Evolutionary conservation across 2,329 filamentous ascomycete genomes (phyloP).

Genomic region (Penicillium brasilianum): DNA sequence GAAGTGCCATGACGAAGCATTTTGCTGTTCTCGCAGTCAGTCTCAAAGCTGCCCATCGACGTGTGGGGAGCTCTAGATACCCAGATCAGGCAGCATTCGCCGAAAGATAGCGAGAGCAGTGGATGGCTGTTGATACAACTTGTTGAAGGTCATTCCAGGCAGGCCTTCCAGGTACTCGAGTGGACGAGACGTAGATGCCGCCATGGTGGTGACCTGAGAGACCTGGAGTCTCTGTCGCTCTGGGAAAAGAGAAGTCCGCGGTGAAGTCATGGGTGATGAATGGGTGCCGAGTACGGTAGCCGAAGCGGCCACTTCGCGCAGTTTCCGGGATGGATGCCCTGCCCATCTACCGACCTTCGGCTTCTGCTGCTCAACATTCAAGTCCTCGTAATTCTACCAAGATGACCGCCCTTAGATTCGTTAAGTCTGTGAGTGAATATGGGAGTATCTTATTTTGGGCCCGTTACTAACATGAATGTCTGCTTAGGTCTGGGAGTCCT

Average conservation of each 20-base stretch:
- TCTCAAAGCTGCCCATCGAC: slow-evolving; percentile 10
- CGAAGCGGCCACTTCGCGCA: slow-evolving; percentile 38
- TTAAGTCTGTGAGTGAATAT: slow-evolving; percentile 61
- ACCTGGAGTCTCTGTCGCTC: slow-evolving; percentile 31
- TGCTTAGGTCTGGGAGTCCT: slow-evolving; percentile 78
- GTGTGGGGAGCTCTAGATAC: slow-evolving; percentile 54
- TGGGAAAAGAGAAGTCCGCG: slow-evolving; percentile 14
- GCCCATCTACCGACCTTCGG: slow-evolving; percentile 16
- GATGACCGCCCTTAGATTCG: slow-evolving; percentile 65
- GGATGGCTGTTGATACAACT: slow-evolving; percentile 93
- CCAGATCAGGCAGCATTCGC: slow-evolving; percentile 92
- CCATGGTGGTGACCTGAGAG: slow-evolving; percentile 52
- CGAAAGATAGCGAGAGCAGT: slow-evolving; percentile 94
- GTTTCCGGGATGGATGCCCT: slow-evolving; percentile 30
- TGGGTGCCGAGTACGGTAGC: slow-evolving; percentile 32
- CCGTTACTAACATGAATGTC: slow-evolving; percentile 25
- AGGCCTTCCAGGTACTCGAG: slow-evolving; percentile 94
- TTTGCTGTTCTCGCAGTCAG: slow-evolving; percentile 66
- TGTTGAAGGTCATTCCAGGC: slow-evolving; percentile 84
- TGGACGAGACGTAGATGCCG: slow-evolving; percentile 62
- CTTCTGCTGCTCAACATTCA: slow-evolving; percentile 4
- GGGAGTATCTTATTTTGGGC: neutral
- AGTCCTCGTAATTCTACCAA: slow-evolving; percentile 15
- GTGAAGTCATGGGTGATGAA: slow-evolving; percentile 20
- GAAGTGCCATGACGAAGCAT: slow-evolving; percentile 90